Evolutionary conservation across 2,329 filamentous ascomycete species (phyloP), one percentile per base, ranked within the genome.

Genomic region (Fusarium sp.): DNA sequence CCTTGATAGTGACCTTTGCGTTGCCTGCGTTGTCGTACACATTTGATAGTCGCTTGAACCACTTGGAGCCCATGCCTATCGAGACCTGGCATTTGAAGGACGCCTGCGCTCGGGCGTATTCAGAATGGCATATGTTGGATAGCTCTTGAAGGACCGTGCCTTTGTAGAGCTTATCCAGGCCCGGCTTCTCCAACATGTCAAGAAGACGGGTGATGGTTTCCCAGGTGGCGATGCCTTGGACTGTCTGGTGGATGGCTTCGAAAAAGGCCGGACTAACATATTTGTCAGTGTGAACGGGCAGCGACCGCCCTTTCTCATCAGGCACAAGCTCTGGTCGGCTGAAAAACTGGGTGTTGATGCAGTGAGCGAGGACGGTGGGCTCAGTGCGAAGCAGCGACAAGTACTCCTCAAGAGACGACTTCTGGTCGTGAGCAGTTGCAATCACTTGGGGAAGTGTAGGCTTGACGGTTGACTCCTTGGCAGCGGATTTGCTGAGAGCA

Each of bases 81-180:
- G 80, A 74, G 1, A 82, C 63, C 2, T 76, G 67, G 7, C 80
- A 79, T 55, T 77, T 81, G 42, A 83, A 75, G 0, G 73, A 24
- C 11, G 67, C 60, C 35, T 81, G 78, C 0, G 72, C 65, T 2
- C 78, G 77, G 1, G 38, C 46, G 42, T 78, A 83, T 45, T 82
- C 80, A 1, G 80, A 53, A n/a, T 81, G 71, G 22, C 76, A 79
- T 5, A 80, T 50, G 42, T 82, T 82, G 25, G 76, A 74, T 0
- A 83, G 57, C 44, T 84, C 81, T 55, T 83, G 80, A 3, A 81
- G 70, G 8, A 83, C 48, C 1, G 77, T 71, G 1, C 61, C 64
- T 6, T 65, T 70, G 34, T 74, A 73, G 0, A 63, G 53, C 61
- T 78, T 80, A 19, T 72, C 63, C 32, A 71, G 65, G 0, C 32